Conservation (phyloP, 75 land plant species). For the Pinus taeda region DNA sequence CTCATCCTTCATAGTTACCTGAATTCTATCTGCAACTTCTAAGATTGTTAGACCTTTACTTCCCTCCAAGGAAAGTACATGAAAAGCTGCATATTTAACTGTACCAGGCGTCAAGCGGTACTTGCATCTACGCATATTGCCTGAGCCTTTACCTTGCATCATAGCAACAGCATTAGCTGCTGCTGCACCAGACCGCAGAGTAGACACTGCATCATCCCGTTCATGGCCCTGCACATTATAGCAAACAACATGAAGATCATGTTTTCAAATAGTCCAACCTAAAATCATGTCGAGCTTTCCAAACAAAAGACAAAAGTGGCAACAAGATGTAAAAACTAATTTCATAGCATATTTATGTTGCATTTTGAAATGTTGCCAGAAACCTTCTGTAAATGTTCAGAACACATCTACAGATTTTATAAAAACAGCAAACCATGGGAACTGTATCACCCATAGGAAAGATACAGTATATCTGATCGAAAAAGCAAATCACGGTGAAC, state of each 20-base stretch:
- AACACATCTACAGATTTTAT: not conserved
- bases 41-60: slow-evolving; percentile 72
- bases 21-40: slow-evolving; percentile 89
- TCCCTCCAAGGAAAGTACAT: slow-evolving; percentile 96
- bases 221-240: slow-evolving; percentile 43
- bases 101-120: slow-evolving; percentile 96
- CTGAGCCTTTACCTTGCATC: slow-evolving; percentile 84
- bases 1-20: slow-evolving; percentile 42
- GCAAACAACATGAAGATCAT: not conserved
- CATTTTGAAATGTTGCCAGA: not conserved
- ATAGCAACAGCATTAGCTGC: slow-evolving; percentile 88
- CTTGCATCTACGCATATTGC: slow-evolving; percentile 57
- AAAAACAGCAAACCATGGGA: not conserved
- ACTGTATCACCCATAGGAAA: not conserved
- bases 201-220: slow-evolving; percentile 62
- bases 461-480: not conserved
- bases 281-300: not conserved
- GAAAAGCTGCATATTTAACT: slow-evolving; percentile 97
- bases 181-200: slow-evolving; percentile 84
- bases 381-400: not conserved
- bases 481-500: not conserved
- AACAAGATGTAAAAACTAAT: not conserved
- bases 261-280: not conserved
- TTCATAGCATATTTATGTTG: not conserved
- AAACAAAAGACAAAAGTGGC: not conserved